Evolutionary conservation across 2,329 filamentous ascomycete species (phyloP), one percentile per base, ranked within the genome.

Genomic region (Ciborinia camelliae): DNA sequence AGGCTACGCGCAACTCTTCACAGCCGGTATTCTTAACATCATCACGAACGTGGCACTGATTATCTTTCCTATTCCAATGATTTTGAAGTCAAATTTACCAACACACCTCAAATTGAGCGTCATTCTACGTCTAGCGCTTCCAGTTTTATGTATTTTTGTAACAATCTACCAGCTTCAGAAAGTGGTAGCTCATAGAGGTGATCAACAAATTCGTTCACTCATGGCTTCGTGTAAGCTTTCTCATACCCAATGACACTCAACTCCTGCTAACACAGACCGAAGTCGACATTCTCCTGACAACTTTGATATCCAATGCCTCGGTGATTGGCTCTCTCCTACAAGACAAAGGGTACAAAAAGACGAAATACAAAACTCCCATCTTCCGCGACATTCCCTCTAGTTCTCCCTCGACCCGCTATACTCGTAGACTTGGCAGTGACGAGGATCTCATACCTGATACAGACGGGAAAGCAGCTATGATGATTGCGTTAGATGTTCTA

Each of bases 271-370:
- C 53, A 37, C 12, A 51, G 9, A 18, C 35, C 18, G 3, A 20
- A 64, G 62, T 95, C 35, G 94, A 98, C 74, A 89, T 97, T 7
- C 82, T 98, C 1, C 91, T 94, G 59, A 91, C 92, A 14, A 91
- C 93, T 0, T 86, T 88, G 1, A 89, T 94, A 0, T 90, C 94
- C n/a, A 99, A 98, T 74, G 87, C 90, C 9, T 83, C 97, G 26
- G 91, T 97, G 0, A 85, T 98, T 12, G 92, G 92, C 18, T 96
- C 92, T 0, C 97, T 98, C 71, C 86, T 97, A 37, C 86, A 93
- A 18, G 94, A 97, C 74, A 86, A 91, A 60, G 95, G 94, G 32
- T 81, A 92, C 61, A 98, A 98, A 81, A 96, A 95, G 77, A 82
- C 83, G 60, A 96, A 92, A 74, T 97, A 90, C 77, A 88, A 53